A percentile compares a stretch with the other conserved stretches of the same genome.
These are phyloP conservation scores for Cystobasidium tubakii DNA, from an alignment of 768 basidiomycete species.

Conservation along the genomic window DNA sequence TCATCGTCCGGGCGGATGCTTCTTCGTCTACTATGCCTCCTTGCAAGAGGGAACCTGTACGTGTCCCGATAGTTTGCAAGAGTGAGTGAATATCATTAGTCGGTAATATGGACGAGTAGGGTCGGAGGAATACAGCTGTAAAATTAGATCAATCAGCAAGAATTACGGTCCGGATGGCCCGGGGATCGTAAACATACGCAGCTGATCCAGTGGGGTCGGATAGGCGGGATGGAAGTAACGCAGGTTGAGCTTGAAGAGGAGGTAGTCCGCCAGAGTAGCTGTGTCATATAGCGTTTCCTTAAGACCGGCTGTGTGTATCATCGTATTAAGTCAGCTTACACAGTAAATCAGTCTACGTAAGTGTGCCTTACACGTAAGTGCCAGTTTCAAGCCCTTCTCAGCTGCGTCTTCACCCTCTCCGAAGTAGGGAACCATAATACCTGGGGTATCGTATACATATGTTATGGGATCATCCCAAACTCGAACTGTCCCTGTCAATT, in stretches of 20 bases:
- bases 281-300: slow-evolving; percentile 85
- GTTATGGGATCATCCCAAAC: slow-evolving; percentile 69
- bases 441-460: slow-evolving; percentile 92
- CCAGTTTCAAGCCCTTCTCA: slow-evolving; percentile 86
- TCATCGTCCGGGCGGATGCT: slow-evolving; percentile 72
- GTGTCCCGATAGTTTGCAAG: slow-evolving; percentile 61
- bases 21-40: slow-evolving; percentile 67
- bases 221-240: slow-evolving; percentile 44
- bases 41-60: slow-evolving; percentile 74
- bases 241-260: slow-evolving; percentile 75
- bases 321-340: no score
- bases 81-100: slow-evolving; percentile 63
- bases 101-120: slow-evolving; percentile 55
- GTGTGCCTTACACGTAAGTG: slow-evolving; percentile 59
- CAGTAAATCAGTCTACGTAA: no score
- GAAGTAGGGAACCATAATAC: slow-evolving; percentile 92
- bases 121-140: slow-evolving; percentile 62
- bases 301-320: slow-evolving; percentile 86
- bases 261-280: slow-evolving; percentile 76
- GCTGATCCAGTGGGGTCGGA: background rate
- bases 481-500: slow-evolving; percentile 80
- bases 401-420: slow-evolving; percentile 77
- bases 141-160: slow-evolving; percentile 32
- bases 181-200: slow-evolving; percentile 54
- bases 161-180: background rate